A percentile compares a stretch with the other conserved stretches of the same genome.
phyloP scores from a whole-genome alignment of 1,139 yeast genomes.

The Taphrina flavorubra region DNA sequence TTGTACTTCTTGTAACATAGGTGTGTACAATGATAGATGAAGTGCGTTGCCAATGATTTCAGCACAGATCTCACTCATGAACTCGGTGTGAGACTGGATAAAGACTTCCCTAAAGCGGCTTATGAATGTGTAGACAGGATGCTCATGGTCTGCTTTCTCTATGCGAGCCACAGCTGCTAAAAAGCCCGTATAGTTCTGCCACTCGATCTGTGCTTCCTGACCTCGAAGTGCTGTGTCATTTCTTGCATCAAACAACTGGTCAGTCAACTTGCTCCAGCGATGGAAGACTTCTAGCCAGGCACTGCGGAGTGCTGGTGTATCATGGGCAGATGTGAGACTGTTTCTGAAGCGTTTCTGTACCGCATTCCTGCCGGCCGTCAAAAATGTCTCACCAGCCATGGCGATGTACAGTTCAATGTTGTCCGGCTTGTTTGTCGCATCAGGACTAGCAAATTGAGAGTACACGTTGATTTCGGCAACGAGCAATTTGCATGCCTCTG shows the following conservation, averaged over 20 bases:
- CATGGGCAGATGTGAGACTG: slow-evolving; percentile 12
- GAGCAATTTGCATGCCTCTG: slow-evolving; percentile 5
- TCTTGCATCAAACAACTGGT: slow-evolving; percentile 7
- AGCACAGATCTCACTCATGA: slow-evolving; percentile 21
- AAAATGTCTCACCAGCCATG: slow-evolving; percentile 14
- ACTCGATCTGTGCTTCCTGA: slow-evolving; percentile 11
- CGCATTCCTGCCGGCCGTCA: slow-evolving; percentile 30
- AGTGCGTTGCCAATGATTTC: slow-evolving; percentile 25
- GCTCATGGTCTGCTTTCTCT: slow-evolving; percentile 7
- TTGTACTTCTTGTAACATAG: slow-evolving; percentile 21
- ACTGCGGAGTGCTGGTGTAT: slow-evolving; percentile 4
- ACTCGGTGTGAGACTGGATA: slow-evolving; percentile 14
- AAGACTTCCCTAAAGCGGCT: slow-evolving; percentile 17
- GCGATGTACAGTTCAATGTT: slow-evolving; percentile 17
- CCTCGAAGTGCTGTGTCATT: background rate
- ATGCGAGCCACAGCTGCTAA: slow-evolving; percentile 15
- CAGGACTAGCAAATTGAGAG: background rate
- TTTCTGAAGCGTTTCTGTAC: slow-evolving; percentile 25
- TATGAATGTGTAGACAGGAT: slow-evolving; percentile 12
- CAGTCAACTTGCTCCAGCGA: slow-evolving; percentile 21
- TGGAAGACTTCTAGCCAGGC: slow-evolving; percentile 18
- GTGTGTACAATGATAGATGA: slow-evolving; percentile 14
- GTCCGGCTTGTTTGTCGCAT: background rate
- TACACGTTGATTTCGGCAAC: slow-evolving; percentile 7
- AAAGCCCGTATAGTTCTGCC: slow-evolving; percentile 31